Conservation (phyloP, 768 basidiomycete genomes). For the Leccinum arenicola region DNA sequence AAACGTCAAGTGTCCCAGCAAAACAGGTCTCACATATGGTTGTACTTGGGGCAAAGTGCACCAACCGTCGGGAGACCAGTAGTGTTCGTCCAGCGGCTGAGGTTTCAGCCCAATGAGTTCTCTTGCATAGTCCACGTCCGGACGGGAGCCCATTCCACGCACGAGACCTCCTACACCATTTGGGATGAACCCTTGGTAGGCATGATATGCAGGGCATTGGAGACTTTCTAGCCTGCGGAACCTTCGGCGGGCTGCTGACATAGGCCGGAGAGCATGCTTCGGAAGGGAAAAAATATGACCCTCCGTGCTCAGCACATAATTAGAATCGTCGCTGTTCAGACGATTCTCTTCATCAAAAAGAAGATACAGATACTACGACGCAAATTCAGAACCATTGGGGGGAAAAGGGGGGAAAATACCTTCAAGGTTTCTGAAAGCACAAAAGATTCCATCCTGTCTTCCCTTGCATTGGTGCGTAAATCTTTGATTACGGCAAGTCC, state of each 20-base stretch:
- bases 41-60: slow-evolving; percentile 70
- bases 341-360: slow-evolving; percentile 86
- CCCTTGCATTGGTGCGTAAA: slow-evolving; percentile 70
- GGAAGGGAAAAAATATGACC: slow-evolving; percentile 83
- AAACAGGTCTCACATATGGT: slow-evolving; percentile 53
- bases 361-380: slow-evolving; percentile 79
- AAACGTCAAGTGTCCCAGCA: slow-evolving; percentile 1
- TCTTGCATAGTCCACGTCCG: slow-evolving; percentile 81
- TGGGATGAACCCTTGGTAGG: slow-evolving; percentile 36
- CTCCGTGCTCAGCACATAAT: slow-evolving; percentile 93
- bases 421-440: slow-evolving; percentile 91
- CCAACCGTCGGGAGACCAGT: slow-evolving; percentile 72
- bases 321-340: slow-evolving; percentile 72
- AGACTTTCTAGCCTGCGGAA: slow-evolving; percentile 62
- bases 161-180: slow-evolving; percentile 45
- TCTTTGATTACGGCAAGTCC: slow-evolving; percentile 83
- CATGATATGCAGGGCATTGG: slow-evolving; percentile 71
- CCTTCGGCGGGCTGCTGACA: slow-evolving; percentile 57
- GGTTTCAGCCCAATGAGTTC: slow-evolving; percentile 57
- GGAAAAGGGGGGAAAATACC: slow-evolving; percentile 37
- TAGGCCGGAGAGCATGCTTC: slow-evolving; percentile 47
- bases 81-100: slow-evolving; percentile 46
- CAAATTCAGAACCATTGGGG: slow-evolving; percentile 1
- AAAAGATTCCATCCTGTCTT: slow-evolving; percentile 98
- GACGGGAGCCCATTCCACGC: slow-evolving; percentile 66